Evolutionary conservation across 768 basidiomycete species (phyloP).

Genomic region (Paxillus ammoniavirescens): DNA sequence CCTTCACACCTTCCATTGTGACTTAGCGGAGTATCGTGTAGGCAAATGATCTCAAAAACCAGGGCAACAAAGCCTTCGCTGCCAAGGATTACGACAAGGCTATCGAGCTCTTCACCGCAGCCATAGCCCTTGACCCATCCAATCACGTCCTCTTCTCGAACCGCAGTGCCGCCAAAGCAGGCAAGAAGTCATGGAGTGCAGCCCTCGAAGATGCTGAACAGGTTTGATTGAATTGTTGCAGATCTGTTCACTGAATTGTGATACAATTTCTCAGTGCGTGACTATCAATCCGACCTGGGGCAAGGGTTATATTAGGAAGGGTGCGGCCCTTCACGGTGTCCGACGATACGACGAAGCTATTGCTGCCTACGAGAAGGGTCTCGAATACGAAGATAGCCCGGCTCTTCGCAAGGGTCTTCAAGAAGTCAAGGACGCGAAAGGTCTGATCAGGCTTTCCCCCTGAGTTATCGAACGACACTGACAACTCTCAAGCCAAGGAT

Average conservation of each 20-base stretch:
- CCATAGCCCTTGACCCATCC: conserved; percentile 75
- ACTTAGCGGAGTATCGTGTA: conserved; percentile 15
- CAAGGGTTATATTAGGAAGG: conserved; percentile 90
- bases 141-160: conserved; percentile 94
- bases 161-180: conserved; percentile 87
- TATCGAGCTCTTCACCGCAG: conserved; percentile 78
- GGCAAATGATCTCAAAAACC: conserved; percentile 76
- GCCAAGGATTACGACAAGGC: conserved; percentile 91
- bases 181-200: conserved; percentile 71
- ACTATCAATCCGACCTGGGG: conserved; percentile 78
- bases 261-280: conserved; percentile 55
- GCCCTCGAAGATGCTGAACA: conserved; percentile 89
- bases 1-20: conserved; percentile 18
- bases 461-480: background rate
- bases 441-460: conserved; percentile 34
- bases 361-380: conserved; percentile 75
- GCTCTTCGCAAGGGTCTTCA: conserved; percentile 83
- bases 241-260: conserved; percentile 2
- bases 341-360: conserved; percentile 81
- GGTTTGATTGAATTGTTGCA: conserved; percentile 41
- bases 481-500: conserved; percentile 33
- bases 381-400: conserved; percentile 80
- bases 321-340: conserved; percentile 88
- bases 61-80: conserved; percentile 93
- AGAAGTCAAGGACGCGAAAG: conserved; percentile 84